Conservation (phyloP, 768 basidiomycete genomes). For the Artomyces pyxidatus region DNA sequence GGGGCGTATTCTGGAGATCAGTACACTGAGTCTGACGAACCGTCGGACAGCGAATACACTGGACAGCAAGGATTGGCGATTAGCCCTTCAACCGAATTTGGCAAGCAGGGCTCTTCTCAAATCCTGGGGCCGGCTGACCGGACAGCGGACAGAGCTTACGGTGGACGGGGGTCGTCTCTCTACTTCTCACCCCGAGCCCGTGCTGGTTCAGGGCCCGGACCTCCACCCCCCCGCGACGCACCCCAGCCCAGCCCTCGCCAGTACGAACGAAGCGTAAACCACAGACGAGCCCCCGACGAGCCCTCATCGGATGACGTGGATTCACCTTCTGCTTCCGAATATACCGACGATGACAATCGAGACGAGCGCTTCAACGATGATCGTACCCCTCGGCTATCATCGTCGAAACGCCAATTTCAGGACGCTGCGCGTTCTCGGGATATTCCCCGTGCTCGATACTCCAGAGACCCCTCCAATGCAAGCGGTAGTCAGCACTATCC, state of each 20-base stretch:
- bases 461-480: no score
- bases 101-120: not conserved
- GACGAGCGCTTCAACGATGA: not conserved
- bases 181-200: not conserved
- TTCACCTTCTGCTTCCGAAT: not conserved
- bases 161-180: not conserved
- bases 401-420: no score
- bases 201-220: no score
- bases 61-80: constrained; percentile 21
- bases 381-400: not conserved
- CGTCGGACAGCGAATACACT: constrained; percentile 26
- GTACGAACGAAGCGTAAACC: no score
- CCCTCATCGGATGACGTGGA: not conserved
- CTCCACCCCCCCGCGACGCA: no score
- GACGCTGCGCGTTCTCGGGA: no score
- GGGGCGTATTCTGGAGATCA: not conserved
- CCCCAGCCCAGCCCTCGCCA: not conserved
- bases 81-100: constrained; percentile 8
- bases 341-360: not conserved
- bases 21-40: not conserved
- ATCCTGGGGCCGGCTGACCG: not conserved
- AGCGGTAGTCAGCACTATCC: no score
- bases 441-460: no score
- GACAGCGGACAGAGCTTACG: not conserved
- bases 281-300: not conserved